Percentiles rank a stretch among this genome's conserved stretches.
phyloP scores from a whole-genome alignment of 2,329 filamentous ascomycete genomes.

The Chalaropsis ovoidea region DNA sequence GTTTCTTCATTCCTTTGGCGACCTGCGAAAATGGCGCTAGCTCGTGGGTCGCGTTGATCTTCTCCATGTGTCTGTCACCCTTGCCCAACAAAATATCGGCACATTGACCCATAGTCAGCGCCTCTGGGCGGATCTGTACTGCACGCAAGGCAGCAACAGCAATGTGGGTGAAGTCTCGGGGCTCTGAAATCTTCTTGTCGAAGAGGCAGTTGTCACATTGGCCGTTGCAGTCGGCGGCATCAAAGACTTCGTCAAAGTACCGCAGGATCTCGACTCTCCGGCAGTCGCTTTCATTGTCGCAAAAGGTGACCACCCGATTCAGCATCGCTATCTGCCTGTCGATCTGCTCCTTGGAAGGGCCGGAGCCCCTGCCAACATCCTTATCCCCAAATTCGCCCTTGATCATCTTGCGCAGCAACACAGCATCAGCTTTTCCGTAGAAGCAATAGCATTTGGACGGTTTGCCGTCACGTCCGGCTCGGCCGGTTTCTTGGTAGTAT shows the following conservation, averaged over 20 bases:
- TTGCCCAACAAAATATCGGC: slow-evolving; percentile 70
- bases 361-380: not conserved
- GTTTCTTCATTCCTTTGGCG: slow-evolving; percentile 58
- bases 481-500: slow-evolving; percentile 96
- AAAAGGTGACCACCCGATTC: slow-evolving; percentile 72
- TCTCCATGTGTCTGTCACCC: slow-evolving; percentile 18
- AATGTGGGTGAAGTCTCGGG: slow-evolving; percentile 64
- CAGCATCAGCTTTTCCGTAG: slow-evolving; percentile 71
- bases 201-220: slow-evolving; percentile 86
- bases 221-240: slow-evolving; percentile 56
- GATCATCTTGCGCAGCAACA: slow-evolving; percentile 68
- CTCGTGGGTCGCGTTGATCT: slow-evolving; percentile 8
- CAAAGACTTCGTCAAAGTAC: slow-evolving; percentile 89
- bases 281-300: slow-evolving; percentile 81
- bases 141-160: slow-evolving; percentile 56
- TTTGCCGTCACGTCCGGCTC: slow-evolving; percentile 83
- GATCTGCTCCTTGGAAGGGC: slow-evolving; percentile 58
- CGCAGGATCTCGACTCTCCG: slow-evolving; percentile 75
- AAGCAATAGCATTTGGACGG: slow-evolving; percentile 82
- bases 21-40: slow-evolving; percentile 49
- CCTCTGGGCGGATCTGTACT: slow-evolving; percentile 51
- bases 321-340: slow-evolving; percentile 78
- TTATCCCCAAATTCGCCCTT: slow-evolving; percentile 57
- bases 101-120: slow-evolving; percentile 67
- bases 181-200: slow-evolving; percentile 53